Conservation (phyloP, 2,329 filamentous ascomycete genomes). For the Fusarium pseudonygamai region DNA sequence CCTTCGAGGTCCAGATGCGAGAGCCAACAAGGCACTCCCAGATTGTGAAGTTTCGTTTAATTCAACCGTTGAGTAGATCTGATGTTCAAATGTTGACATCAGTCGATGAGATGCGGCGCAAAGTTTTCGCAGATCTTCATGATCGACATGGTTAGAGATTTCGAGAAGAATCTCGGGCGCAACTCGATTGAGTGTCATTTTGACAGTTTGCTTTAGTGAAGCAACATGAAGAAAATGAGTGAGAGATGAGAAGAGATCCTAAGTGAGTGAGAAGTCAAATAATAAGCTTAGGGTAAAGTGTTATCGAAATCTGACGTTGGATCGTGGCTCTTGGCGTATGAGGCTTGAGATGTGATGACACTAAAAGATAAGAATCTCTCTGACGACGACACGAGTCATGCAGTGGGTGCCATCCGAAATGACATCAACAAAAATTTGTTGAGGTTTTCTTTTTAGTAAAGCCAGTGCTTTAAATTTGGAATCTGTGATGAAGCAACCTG, state of each 20-base stretch:
- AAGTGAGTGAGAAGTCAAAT: background rate
- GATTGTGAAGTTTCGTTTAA: background rate
- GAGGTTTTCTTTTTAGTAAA: background rate
- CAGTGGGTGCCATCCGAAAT: too few species aligned
- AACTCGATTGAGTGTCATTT: background rate
- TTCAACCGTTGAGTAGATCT: background rate
- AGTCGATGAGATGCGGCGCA: background rate
- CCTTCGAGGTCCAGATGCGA: background rate
- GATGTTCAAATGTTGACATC: background rate
- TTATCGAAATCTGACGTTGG: background rate
- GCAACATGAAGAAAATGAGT: background rate
- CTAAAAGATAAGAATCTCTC: background rate
- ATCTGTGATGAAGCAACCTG: background rate
- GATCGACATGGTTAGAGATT: background rate
- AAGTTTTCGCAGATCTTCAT: background rate
- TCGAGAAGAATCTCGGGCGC: background rate
- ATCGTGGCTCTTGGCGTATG: background rate
- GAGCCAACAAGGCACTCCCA: background rate
- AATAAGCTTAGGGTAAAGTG: background rate
- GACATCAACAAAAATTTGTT: background rate
- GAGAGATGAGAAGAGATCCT: background rate
- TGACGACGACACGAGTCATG: background rate
- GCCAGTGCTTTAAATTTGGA: rapidly evolving
- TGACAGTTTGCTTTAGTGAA: rapidly evolving
- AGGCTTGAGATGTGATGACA: background rate